phyloP scores from a whole-genome alignment of 2,329 filamentous ascomycete species.

The Fusarium phyllophilum region DNA sequence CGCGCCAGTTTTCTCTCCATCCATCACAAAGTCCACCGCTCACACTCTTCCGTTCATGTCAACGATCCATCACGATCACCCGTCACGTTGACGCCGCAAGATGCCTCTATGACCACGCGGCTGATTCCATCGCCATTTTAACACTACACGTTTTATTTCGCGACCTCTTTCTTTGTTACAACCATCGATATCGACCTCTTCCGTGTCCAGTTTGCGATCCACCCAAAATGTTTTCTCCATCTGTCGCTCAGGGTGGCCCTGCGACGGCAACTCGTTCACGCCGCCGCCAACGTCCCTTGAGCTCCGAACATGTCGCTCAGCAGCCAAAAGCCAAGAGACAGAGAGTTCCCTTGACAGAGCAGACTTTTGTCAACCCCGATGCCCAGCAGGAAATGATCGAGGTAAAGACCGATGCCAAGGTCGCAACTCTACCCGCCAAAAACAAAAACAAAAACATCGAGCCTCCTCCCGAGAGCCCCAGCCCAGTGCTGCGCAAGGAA shows the following conservation, averaged over 20 bases:
- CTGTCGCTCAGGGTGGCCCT: slow-evolving; percentile 61
- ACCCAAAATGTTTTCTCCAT: slow-evolving; percentile 68
- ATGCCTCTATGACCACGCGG: slow-evolving; percentile 44
- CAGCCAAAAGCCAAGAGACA: slow-evolving; percentile 73
- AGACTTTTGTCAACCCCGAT: slow-evolving; percentile 65
- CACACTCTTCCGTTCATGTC: slow-evolving; percentile 34
- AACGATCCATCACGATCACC: slow-evolving; percentile 26
- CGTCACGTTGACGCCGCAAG: slow-evolving; percentile 38
- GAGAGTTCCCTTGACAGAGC: slow-evolving; percentile 66
- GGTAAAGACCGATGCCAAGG: slow-evolving; percentile 64
- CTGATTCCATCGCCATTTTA: slow-evolving; percentile 38
- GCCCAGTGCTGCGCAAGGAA: slow-evolving; percentile 59
- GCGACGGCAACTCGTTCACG: slow-evolving; percentile 68
- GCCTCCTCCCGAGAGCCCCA: slow-evolving; percentile 55
- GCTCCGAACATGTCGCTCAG: slow-evolving; percentile 63
- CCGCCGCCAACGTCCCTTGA: slow-evolving; percentile 68
- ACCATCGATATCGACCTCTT: slow-evolving; percentile 23
- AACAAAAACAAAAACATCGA: slow-evolving; percentile 61
- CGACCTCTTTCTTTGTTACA: slow-evolving; percentile 18
- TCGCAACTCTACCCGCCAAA: slow-evolving; percentile 56
- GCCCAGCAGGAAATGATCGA: slow-evolving; percentile 64
- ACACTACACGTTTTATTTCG: slow-evolving; percentile 22
- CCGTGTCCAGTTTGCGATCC: slow-evolving; percentile 36
- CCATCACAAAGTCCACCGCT: slow-evolving; percentile 39
- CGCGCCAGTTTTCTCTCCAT: slow-evolving; percentile 37